Evolutionary conservation across 225 moss, liverwort and hornwort genomes (phyloP).

Genomic region (Physcomitrium patens): DNA sequence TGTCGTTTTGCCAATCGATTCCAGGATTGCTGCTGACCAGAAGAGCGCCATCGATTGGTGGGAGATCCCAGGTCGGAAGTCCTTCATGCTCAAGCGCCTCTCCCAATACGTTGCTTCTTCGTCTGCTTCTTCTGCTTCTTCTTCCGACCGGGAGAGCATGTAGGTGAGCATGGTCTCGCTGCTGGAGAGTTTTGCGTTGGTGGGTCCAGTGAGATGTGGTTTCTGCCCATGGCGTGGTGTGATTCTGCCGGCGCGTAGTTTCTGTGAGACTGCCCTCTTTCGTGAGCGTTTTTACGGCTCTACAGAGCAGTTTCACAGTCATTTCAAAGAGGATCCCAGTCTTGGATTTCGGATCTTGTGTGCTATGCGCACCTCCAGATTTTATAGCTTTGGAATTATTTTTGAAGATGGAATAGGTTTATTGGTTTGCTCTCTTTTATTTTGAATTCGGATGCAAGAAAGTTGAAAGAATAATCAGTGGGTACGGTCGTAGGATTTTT

Average conservation of each 20-base stretch:
- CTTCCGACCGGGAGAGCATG: neutral
- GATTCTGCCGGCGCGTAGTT: neutral
- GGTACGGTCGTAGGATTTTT: neutral
- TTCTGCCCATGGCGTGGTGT: neutral
- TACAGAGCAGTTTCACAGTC: too few species aligned
- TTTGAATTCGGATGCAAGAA: neutral
- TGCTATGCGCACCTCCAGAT: slow-evolving; percentile 11
- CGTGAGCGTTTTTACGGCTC: neutral
- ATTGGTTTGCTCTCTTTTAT: neutral
- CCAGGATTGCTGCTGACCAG: too few species aligned
- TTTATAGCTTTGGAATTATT: neutral
- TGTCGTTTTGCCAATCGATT: too few species aligned
- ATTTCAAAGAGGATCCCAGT: neutral
- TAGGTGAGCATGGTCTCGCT: slow-evolving; percentile 7
- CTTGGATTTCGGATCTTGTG: slow-evolving; percentile 9
- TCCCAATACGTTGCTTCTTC: too few species aligned
- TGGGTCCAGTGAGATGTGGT: neutral
- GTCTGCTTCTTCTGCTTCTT: neutral
- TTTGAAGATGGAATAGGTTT: neutral
- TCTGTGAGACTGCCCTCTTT: neutral
- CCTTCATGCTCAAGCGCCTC: neutral
- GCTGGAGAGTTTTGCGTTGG: slow-evolving; percentile 8
- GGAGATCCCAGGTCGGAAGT: slow-evolving; percentile 7
- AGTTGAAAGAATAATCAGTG: neutral
- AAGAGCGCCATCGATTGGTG: too few species aligned